Conservation (phyloP, 352 stramenopile species). For the Blastocystis sp. region DNA sequence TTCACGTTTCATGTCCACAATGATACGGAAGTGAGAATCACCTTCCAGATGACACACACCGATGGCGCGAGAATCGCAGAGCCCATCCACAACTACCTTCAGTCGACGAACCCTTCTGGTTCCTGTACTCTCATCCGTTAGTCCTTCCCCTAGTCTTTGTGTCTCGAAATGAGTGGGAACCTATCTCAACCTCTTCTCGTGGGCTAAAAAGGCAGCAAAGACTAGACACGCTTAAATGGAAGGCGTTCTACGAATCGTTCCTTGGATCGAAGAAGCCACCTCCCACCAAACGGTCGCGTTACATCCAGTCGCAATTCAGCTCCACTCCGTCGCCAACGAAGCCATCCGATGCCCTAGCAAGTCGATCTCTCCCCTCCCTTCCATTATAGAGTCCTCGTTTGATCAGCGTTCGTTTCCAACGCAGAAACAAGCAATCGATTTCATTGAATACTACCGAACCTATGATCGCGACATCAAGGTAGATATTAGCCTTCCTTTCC, state of each 20-base stretch:
- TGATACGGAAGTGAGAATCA: neutral
- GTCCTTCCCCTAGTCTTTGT: neutral
- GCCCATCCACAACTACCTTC: neutral
- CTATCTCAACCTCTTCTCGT: neutral
- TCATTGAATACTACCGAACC: constrained; percentile 17
- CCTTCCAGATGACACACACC: neutral
- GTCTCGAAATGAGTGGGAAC: neutral
- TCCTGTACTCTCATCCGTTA: neutral
- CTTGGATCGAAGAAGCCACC: neutral
- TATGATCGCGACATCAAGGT: constrained; percentile 48
- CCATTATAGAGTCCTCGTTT: neutral
- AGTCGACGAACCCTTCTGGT: neutral
- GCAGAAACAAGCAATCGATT: constrained; percentile 22
- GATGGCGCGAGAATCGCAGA: neutral
- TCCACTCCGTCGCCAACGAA: neutral
- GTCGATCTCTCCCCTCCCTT: neutral
- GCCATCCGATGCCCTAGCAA: neutral
- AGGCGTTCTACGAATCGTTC: neutral
- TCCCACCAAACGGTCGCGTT: neutral
- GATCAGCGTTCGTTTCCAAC: neutral
- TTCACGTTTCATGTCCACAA: constrained; percentile 22
- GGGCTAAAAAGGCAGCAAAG: neutral
- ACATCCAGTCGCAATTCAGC: neutral
- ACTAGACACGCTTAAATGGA: neutral
- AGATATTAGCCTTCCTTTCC: neutral